Evolutionary conservation across 257 asterid species (phyloP).

Genomic region (Orobanche coerulescens): DNA sequence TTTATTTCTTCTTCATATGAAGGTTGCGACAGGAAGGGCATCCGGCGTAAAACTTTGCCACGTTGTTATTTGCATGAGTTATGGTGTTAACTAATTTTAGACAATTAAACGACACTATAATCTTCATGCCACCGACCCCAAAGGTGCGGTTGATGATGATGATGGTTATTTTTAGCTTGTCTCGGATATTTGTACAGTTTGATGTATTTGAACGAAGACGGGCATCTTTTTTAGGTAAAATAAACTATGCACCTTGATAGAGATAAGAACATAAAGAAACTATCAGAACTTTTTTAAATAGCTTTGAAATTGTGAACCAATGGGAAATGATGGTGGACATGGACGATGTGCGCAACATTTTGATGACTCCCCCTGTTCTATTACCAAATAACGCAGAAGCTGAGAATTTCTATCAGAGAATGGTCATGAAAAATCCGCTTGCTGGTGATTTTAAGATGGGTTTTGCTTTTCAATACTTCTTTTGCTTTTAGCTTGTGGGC

Average conservation of each 20-base stretch:
- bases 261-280: neutral
- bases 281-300: too few relatives aligned
- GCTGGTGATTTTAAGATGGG: neutral
- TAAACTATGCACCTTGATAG: neutral
- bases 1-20: too few relatives aligned
- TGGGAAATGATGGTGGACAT: conserved; percentile 5
- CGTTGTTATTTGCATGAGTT: too few relatives aligned
- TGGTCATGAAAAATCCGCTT: neutral
- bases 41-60: too few relatives aligned
- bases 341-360: neutral
- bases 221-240: too few relatives aligned
- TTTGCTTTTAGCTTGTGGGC: neutral
- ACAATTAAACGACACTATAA: too few relatives aligned
- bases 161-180: neutral
- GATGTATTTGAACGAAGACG: neutral
- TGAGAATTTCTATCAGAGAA: neutral
- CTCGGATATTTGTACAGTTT: too few relatives aligned
- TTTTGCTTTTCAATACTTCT: neutral
- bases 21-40: too few relatives aligned
- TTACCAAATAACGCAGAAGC: neutral
- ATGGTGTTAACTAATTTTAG: too few relatives aligned
- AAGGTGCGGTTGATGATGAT: too few relatives aligned
- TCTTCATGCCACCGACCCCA: too few relatives aligned
- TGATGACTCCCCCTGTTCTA: neutral
- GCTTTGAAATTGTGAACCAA: neutral